These are phyloP conservation scores for Lepidium sativum DNA, from an alignment of 345 rosid species.

Conservation along the genomic window DNA sequence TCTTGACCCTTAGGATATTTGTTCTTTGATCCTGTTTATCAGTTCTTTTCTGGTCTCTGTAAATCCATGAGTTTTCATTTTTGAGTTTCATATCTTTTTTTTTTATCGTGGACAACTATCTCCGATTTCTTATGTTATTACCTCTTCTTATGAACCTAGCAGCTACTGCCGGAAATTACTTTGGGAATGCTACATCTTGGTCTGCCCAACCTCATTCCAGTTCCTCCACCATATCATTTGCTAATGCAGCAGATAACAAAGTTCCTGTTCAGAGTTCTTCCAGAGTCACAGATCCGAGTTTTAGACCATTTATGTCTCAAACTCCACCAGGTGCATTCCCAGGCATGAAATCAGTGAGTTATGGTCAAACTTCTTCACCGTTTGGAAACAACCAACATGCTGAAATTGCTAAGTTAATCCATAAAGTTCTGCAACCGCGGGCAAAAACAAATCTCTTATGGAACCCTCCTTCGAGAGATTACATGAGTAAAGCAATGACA, in stretches of 20 bases:
- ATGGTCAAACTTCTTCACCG: constrained; percentile 48
- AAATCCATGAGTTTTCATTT: background rate
- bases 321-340: constrained; percentile 40
- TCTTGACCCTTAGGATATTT: background rate
- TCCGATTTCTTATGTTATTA: background rate
- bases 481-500: constrained; percentile 59
- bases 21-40: background rate
- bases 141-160: constrained; percentile 21
- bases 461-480: constrained; percentile 94
- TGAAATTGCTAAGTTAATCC: constrained; percentile 67
- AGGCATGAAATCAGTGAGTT: constrained; percentile 40
- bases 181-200: constrained; percentile 60
- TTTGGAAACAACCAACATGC: constrained; percentile 40
- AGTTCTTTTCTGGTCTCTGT: background rate
- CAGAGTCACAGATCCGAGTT: constrained; percentile 47
- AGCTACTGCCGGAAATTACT: constrained; percentile 46
- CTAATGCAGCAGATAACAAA: constrained; percentile 45
- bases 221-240: constrained; percentile 43
- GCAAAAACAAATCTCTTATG: constrained; percentile 60
- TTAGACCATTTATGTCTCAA: constrained; percentile 54
- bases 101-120: background rate
- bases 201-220: constrained; percentile 49
- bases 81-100: background rate
- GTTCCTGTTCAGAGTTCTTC: constrained; percentile 36
- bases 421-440: constrained; percentile 54